Evolutionary conservation across 2,329 filamentous ascomycete genomes (phyloP), one percentile per base, ranked within the genome.

Genomic region (Fusarium coffeatum): DNA sequence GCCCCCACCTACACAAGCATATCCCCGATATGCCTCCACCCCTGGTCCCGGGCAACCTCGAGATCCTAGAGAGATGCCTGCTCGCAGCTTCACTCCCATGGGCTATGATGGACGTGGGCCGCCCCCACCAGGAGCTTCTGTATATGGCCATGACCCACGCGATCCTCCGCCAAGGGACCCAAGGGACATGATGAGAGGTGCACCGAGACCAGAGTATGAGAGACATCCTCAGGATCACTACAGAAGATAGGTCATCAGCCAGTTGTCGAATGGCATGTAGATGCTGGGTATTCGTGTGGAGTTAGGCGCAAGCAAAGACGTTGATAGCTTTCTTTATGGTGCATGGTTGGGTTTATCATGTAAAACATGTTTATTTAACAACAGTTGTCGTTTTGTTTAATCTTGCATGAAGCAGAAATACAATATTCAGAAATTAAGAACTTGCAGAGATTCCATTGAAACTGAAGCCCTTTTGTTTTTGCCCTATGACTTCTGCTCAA

Each of bases 41-140:
- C 81, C 84, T 3, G 81, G 76, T 3, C 81, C 82, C 8, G 78
- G 76, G 13, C 79, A 79, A 30, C 78, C 81, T 48, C 80, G 83
- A 45, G 84, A 85, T 62, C 80, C 70, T 10, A 68, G 80, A 65
- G 80, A 84, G 12, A 78, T 80, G 20, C 80, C 81, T 2, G 77
- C 77, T 2, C 81, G 84, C 22, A 85, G 82, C 71, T 85, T 83
- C 70, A 85, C 84, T 3, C 83, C 84, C 5, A 80, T 79, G 6
- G 70, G 76, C 3, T 85, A 85, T 56, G 83, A 86, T 28, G 66
- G 60, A 9, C 78, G 83, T 18, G 80, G 79, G 9, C 80, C 77
- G 1, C 83, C 83, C 54, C 78, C 78, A 13, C 77, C 76, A 10
- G 74, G 76, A 11, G 76, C 78, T 5, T 77, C 75, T n/a, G 76